A percentile compares a stretch with the other conserved stretches of the same genome.
phyloP scores from a whole-genome alignment of 441 rosid genomes.

The Geranium incanum region DNA sequence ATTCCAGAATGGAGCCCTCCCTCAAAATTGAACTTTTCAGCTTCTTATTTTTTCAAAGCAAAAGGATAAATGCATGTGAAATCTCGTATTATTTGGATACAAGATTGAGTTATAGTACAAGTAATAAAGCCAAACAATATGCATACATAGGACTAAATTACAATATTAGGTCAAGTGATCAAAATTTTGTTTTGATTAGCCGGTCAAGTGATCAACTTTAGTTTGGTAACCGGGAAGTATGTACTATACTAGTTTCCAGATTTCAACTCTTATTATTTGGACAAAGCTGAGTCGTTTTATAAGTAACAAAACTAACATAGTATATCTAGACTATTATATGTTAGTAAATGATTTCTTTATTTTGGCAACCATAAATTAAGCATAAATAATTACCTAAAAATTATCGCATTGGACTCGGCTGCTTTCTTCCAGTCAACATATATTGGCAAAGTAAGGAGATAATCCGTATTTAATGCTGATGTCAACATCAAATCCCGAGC shows the following conservation, averaged over 20 bases:
- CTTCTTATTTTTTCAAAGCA: not conserved
- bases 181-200: too few relatives aligned
- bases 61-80: not conserved
- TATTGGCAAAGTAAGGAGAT: constrained; percentile 86
- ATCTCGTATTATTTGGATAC: not conserved
- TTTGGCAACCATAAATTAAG: not conserved
- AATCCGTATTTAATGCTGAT: constrained; percentile 79
- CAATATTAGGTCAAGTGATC: not conserved
- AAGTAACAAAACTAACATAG: too few relatives aligned
- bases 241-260: not conserved
- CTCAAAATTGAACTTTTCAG: not conserved
- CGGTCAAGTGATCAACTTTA: not conserved
- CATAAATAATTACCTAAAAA: constrained; percentile 52
- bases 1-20: not conserved
- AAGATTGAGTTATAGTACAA: not conserved
- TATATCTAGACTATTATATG: too few relatives aligned
- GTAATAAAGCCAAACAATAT: not conserved
- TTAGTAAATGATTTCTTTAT: too few relatives aligned
- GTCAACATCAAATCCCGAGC: constrained; percentile 78
- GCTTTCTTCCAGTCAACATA: constrained; percentile 90
- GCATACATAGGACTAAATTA: not conserved
- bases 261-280: too few relatives aligned
- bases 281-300: too few relatives aligned
- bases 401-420: constrained; percentile 78
- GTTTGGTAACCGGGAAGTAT: not conserved